Conservation (phyloP, 2,329 filamentous ascomycete genomes). For the Botrytis fragariae region DNA sequence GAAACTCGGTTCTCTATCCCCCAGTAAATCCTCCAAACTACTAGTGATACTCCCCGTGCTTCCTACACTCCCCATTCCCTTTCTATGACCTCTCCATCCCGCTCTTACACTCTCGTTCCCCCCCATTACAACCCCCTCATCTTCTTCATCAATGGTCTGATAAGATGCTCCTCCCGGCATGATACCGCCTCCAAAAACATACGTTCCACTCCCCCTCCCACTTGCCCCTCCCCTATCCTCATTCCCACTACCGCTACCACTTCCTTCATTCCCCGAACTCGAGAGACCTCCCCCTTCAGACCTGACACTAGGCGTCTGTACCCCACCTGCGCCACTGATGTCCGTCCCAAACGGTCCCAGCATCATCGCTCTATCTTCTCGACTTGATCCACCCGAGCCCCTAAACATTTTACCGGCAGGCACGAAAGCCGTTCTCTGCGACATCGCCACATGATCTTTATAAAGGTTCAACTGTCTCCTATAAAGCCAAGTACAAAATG, state of each 20-base stretch:
- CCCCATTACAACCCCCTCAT: constrained; percentile 26
- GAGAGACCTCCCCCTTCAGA: constrained; percentile 1
- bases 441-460: constrained; percentile 65
- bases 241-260: constrained; percentile 12
- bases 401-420: constrained; percentile 4
- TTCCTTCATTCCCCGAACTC: constrained; percentile 1
- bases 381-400: neutral
- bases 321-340: constrained; percentile 16
- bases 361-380: constrained; percentile 19
- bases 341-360: constrained; percentile 34
- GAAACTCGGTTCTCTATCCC: constrained; percentile 66
- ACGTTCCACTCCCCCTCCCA: neutral
- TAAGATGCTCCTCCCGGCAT: constrained; percentile 29
- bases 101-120: constrained; percentile 30
- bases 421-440: constrained; percentile 54
- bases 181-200: constrained; percentile 28
- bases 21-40: constrained; percentile 54
- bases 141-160: constrained; percentile 35
- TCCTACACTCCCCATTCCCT: neutral
- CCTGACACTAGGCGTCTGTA: constrained; percentile 12
- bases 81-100: constrained; percentile 34
- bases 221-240: neutral
- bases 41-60: constrained; percentile 38
- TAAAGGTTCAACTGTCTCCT: constrained; percentile 68
- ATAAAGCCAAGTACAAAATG: constrained; percentile 72